Conservation (phyloP, 1,284 basidiomycete genomes). For the Ganoderma lingzhi region DNA sequence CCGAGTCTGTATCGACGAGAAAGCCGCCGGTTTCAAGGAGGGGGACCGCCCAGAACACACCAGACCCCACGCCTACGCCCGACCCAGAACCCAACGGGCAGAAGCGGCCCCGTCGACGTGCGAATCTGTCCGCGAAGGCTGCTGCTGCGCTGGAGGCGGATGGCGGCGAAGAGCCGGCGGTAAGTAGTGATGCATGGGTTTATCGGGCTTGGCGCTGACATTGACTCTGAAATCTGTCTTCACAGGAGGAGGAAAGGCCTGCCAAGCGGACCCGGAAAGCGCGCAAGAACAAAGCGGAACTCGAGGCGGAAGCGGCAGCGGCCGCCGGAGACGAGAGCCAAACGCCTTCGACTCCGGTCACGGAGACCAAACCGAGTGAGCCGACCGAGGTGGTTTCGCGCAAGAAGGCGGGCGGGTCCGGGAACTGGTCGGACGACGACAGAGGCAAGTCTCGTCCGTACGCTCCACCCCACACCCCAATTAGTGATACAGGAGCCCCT, state of each 20-base stretch:
- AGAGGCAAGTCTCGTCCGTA: conserved; percentile 52
- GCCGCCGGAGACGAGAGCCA: conserved; percentile 3
- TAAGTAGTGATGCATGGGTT: conserved; percentile 20
- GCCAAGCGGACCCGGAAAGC: conserved; percentile 43
- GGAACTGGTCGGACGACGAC: conserved; percentile 65
- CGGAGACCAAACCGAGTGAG: conserved; percentile 41
- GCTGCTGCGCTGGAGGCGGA: conserved; percentile 37
- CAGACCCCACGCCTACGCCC: conserved; percentile 61
- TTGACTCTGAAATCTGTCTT: not conserved
- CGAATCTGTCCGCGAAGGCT: conserved; percentile 41
- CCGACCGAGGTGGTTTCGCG: conserved; percentile 44
- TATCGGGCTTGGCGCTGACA: conserved; percentile 4
- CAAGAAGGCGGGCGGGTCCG: conserved; percentile 42
- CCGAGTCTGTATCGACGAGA: conserved; percentile 37
- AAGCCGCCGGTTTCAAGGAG: conserved; percentile 49
- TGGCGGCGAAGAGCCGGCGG: conserved; percentile 48
- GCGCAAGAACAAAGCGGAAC: conserved; percentile 39
- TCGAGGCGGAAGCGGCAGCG: conserved; percentile 25
- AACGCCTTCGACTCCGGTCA: conserved; percentile 14
- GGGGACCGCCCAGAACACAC: conserved; percentile 52
- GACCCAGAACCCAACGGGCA: conserved; percentile 65
- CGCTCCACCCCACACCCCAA: conserved; percentile 47
- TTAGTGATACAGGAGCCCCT: conserved; percentile 48
- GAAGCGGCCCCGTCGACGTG: conserved; percentile 46
- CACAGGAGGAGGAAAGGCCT: conserved; percentile 40